Conservation (phyloP, 2,329 filamentous ascomycete genomes). For the Davidsoniella eucalypti region DNA sequence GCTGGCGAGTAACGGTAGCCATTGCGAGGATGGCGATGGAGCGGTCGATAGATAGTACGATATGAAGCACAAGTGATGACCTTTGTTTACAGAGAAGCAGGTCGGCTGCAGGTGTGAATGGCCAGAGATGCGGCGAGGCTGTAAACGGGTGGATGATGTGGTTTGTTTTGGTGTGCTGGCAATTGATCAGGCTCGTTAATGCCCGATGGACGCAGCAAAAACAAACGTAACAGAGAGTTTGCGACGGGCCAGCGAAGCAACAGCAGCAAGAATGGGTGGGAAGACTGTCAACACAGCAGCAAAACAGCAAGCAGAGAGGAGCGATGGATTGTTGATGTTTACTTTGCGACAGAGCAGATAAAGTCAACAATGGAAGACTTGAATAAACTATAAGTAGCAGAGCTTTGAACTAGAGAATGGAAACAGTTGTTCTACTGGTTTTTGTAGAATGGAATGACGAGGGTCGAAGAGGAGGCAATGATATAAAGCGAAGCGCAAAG, state of each 20-base stretch:
- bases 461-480: neutral
- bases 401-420: neutral
- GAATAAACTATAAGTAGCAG: neutral
- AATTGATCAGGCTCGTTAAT: slow-evolving; percentile 5
- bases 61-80: neutral
- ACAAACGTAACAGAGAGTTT: neutral
- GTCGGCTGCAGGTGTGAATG: slow-evolving; percentile 4
- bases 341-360: neutral
- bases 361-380: neutral
- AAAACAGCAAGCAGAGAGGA: neutral
- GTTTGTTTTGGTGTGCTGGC: slow-evolving; percentile 7
- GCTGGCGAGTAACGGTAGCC: slow-evolving; percentile 47
- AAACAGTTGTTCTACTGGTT: neutral
- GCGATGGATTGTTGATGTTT: slow-evolving; percentile 2
- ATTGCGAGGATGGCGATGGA: slow-evolving; percentile 21
- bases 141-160: neutral
- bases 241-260: slow-evolving; percentile 9
- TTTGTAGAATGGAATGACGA: neutral
- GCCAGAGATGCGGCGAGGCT: neutral
- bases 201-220: slow-evolving; percentile 3
- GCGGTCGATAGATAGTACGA: neutral
- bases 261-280: neutral
- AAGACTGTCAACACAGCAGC: neutral
- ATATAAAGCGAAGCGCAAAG: neutral
- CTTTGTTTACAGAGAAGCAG: neutral